Evolutionary conservation across 2,329 filamentous ascomycete genomes (phyloP).

Genomic region (Curvularia lunata): DNA sequence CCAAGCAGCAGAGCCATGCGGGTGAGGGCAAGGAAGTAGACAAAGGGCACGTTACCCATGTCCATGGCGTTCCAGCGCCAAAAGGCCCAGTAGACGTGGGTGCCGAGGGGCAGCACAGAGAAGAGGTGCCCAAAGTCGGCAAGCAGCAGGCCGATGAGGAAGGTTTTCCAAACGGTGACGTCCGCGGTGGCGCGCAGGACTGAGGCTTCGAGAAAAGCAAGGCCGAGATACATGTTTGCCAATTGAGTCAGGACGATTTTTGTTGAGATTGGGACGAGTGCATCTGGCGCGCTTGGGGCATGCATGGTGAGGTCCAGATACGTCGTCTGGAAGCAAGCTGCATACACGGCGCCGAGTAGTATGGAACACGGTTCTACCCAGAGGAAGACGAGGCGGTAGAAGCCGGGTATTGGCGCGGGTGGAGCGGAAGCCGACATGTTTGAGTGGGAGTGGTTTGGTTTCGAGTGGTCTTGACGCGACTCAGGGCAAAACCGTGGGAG

Average conservation of each 20-base stretch:
- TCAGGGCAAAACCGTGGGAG: constrained; percentile 12
- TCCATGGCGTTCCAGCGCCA: constrained; percentile 70
- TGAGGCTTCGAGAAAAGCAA: constrained; percentile 77
- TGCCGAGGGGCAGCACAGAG: constrained; percentile 66
- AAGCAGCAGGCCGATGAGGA: constrained; percentile 71
- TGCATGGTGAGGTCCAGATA: constrained; percentile 70
- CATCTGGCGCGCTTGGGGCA: constrained; percentile 57
- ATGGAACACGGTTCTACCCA: constrained; percentile 69
- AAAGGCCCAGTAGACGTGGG: constrained; percentile 68
- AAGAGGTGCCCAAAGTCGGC: constrained; percentile 81
- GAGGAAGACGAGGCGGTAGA: constrained; percentile 77
- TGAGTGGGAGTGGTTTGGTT: constrained; percentile 12
- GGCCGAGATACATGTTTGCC: constrained; percentile 78
- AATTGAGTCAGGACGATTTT: constrained; percentile 75
- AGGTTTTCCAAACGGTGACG: constrained; percentile 70
- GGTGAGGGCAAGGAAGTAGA: constrained; percentile 66
- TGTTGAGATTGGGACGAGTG: constrained; percentile 63
- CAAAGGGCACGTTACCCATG: constrained; percentile 72
- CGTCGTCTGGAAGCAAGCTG: constrained; percentile 56
- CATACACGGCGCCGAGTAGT: constrained; percentile 60
- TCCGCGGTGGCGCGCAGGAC: constrained; percentile 74
- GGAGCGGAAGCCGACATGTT: constrained; percentile 30
- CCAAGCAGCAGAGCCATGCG: constrained; percentile 36
- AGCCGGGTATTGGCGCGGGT: constrained; percentile 59
- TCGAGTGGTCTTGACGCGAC: constrained; percentile 18